These are phyloP conservation scores for Lepraria neglecta DNA, from an alignment of 495 filamentous ascomycete genomes.

Conservation along the genomic window DNA sequence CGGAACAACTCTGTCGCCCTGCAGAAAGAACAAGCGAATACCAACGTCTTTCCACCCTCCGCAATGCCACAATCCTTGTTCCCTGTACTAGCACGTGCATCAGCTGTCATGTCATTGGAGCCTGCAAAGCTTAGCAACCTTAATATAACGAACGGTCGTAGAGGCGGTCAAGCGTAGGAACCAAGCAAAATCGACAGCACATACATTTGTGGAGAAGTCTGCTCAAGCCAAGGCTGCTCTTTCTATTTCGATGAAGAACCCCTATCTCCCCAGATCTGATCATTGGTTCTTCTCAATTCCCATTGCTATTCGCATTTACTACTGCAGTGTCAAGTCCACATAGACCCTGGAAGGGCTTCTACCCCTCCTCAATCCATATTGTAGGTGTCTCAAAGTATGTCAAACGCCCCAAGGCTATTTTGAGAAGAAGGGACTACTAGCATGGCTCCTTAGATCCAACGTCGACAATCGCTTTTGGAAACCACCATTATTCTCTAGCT, in stretches of 20 bases:
- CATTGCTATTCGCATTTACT: too few relatives aligned
- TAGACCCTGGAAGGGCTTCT: too few relatives aligned
- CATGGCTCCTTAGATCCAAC: not conserved
- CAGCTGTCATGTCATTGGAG: not conserved
- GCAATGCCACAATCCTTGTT: not conserved
- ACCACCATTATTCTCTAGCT: not conserved
- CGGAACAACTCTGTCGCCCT: not conserved
- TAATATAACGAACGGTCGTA: not conserved
- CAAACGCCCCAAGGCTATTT: not conserved
- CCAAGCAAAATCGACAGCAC: constrained; percentile 6
- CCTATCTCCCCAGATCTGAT: not conserved
- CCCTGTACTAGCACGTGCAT: constrained; percentile 11
- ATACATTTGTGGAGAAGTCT: not conserved
- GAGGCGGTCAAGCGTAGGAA: constrained; percentile 12
- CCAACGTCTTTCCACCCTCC: not conserved
- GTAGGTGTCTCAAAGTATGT: too few relatives aligned
- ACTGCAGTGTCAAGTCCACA: too few relatives aligned
- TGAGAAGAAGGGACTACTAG: not conserved
- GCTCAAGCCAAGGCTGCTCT: not conserved
- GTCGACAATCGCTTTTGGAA: not conserved
- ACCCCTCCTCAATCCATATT: too few relatives aligned
- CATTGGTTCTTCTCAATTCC: too few relatives aligned
- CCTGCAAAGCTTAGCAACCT: constrained; percentile 8
- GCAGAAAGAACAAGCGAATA: constrained; percentile 4
- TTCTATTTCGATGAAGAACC: too few relatives aligned